Evolutionary conservation across 805 yeast species (phyloP).

Genomic region (Candida maltosa): DNA sequence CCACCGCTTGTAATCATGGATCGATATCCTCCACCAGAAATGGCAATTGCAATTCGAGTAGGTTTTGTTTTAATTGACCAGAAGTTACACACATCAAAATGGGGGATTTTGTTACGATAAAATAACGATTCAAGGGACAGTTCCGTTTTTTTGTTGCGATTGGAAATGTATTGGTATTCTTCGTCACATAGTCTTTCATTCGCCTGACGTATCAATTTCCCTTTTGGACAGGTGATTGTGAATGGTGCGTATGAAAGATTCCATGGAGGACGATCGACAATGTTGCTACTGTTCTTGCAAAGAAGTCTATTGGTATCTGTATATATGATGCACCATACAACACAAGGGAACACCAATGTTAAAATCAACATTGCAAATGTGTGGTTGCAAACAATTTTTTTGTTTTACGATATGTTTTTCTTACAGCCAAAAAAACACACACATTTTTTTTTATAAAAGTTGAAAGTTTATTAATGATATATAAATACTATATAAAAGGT

Average conservation of each 20-base stretch:
- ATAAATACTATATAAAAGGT: too few species aligned
- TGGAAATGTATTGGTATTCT: conserved; percentile 23
- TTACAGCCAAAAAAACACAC: too few species aligned
- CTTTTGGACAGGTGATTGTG: conserved; percentile 20
- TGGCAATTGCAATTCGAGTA: conserved; percentile 34
- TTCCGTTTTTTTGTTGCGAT: conserved; percentile 28
- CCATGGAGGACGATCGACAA: conserved; percentile 6
- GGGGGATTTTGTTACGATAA: conserved; percentile 26
- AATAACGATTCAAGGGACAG: conserved; percentile 20
- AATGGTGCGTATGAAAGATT: conserved; percentile 24
- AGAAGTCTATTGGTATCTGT: conserved; percentile 2
- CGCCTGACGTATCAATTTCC: conserved; percentile 15
- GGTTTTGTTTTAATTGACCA: conserved; percentile 13
- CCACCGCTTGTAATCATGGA: conserved; percentile 64
- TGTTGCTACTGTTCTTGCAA: conserved; percentile 3
- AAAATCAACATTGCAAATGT: too few species aligned
- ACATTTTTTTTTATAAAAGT: too few species aligned
- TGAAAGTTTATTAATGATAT: too few species aligned
- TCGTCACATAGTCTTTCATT: conserved; percentile 17
- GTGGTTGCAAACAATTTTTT: too few species aligned
- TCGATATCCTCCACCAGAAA: conserved; percentile 55
- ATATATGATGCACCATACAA: too few species aligned
- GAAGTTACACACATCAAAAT: conserved; percentile 23
- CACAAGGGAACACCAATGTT: too few species aligned
- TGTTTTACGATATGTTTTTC: too few species aligned